phyloP scores from a whole-genome alignment of 78 protist genomes.

The Pigoraptor vietnamica region DNA sequence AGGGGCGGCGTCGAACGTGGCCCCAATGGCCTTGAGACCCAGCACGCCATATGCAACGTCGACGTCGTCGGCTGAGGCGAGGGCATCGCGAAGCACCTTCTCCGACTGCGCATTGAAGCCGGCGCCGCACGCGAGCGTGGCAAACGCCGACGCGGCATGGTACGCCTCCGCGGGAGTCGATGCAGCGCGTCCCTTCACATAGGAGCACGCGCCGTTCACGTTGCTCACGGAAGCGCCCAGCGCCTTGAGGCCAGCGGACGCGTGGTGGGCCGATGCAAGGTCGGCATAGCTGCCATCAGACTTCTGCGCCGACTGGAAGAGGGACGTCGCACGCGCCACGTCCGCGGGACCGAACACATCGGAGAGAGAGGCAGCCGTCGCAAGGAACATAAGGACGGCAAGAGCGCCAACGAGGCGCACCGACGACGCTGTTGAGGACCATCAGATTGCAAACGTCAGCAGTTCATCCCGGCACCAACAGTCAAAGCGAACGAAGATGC shows the following conservation, averaged over 20 bases:
- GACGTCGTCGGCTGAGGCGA: neutral
- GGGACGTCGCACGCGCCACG: neutral
- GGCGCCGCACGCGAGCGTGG: neutral
- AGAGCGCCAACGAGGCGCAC: neutral
- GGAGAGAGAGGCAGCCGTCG: neutral
- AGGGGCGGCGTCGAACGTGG: neutral
- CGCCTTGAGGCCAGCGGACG: neutral
- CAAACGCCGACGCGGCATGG: neutral
- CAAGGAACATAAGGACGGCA: neutral
- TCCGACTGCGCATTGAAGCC: neutral
- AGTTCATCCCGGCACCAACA: too few species aligned
- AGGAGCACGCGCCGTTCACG: neutral
- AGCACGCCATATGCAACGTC: neutral
- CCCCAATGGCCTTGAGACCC: neutral
- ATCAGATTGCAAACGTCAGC: too few species aligned
- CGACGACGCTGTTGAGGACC: neutral
- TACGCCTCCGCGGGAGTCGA: neutral
- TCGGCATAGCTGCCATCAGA: neutral
- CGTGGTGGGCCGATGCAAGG: neutral
- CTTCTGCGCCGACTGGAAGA: neutral
- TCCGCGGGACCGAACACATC: neutral
- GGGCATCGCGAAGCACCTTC: neutral
- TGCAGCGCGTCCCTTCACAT: neutral
- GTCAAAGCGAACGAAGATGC: too few species aligned
- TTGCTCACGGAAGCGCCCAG: neutral